These are phyloP conservation scores for Amauroascus niger DNA, from an alignment of 2,329 filamentous ascomycete species.

Conservation along the genomic window DNA sequence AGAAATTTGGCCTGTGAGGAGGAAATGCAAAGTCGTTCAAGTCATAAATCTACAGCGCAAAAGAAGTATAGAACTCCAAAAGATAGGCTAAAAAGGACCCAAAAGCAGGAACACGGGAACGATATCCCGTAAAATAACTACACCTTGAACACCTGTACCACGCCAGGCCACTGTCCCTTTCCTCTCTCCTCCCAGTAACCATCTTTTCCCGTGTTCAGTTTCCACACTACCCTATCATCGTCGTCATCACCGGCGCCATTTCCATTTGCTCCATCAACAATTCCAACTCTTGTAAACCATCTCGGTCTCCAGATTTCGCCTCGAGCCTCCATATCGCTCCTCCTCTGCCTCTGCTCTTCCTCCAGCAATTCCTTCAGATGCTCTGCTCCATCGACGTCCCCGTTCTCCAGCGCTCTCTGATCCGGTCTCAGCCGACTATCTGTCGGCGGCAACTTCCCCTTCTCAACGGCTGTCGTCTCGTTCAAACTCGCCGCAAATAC, in stretches of 20 bases:
- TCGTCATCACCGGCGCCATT: neutral
- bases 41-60: constrained; percentile 7
- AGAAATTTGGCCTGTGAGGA: neutral
- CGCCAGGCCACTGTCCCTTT: constrained; percentile 54
- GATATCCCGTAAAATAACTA: constrained; percentile 7
- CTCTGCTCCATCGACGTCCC: constrained; percentile 75
- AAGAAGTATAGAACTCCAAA: neutral
- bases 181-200: constrained; percentile 87
- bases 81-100: neutral
- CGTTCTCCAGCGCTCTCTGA: constrained; percentile 73
- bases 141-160: constrained; percentile 46
- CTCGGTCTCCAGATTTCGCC: constrained; percentile 63
- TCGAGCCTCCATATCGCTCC: constrained; percentile 63
- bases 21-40: neutral
- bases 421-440: constrained; percentile 79
- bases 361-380: constrained; percentile 72
- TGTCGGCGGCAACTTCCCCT: constrained; percentile 63
- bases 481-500: constrained; percentile 78
- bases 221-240: constrained; percentile 16
- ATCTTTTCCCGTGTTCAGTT: constrained; percentile 61
- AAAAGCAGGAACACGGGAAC: neutral
- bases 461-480: constrained; percentile 73
- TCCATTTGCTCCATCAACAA: constrained; percentile 18
- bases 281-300: constrained; percentile 68
- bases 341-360: constrained; percentile 67